A percentile compares a stretch with the other conserved stretches of the same genome.
phyloP scores from a whole-genome alignment of 306 rosid species.

The Hippophae gyantsensis region DNA sequence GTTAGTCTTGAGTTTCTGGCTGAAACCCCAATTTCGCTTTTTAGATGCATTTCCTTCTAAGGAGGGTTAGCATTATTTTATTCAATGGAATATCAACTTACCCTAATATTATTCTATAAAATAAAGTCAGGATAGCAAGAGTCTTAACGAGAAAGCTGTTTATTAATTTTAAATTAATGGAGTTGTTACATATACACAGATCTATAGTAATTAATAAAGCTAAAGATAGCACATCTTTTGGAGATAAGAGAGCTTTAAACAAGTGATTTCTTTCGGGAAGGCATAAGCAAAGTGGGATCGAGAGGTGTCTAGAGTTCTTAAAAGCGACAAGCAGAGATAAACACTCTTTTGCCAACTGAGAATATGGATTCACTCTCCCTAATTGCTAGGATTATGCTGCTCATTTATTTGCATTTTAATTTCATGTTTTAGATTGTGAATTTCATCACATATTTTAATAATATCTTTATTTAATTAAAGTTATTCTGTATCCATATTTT shows the following conservation, averaged over 20 bases:
- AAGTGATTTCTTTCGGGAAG: slow-evolving; percentile 1
- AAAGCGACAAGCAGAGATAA: slow-evolving; percentile 4
- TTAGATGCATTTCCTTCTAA: neutral
- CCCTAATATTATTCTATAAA: neutral
- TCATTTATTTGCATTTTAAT: too few relatives aligned
- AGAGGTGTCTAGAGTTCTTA: slow-evolving; percentile 15
- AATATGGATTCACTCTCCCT: neutral
- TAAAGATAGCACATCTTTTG: slow-evolving; percentile 10
- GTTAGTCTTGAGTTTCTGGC: slow-evolving; percentile 1
- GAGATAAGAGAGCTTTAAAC: slow-evolving; percentile 13
- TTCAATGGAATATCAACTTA: slow-evolving; percentile 4
- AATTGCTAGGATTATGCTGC: too few relatives aligned
- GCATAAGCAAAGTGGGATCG: slow-evolving; percentile 7
- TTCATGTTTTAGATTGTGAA: too few relatives aligned
- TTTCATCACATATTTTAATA: too few relatives aligned
- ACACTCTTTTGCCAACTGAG: neutral
- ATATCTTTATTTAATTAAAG: too few relatives aligned
- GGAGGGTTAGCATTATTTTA: neutral
- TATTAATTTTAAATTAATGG: slow-evolving; percentile 5
- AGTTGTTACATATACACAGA: neutral
- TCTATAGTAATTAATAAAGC: neutral
- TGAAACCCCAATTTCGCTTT: neutral
- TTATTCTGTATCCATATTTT: too few relatives aligned
- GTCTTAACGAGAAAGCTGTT: slow-evolving; percentile 2
- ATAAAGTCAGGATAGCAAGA: slow-evolving; percentile 2